phyloP scores from a whole-genome alignment of 2,329 filamentous ascomycete species.

The Fusarium sp. region DNA sequence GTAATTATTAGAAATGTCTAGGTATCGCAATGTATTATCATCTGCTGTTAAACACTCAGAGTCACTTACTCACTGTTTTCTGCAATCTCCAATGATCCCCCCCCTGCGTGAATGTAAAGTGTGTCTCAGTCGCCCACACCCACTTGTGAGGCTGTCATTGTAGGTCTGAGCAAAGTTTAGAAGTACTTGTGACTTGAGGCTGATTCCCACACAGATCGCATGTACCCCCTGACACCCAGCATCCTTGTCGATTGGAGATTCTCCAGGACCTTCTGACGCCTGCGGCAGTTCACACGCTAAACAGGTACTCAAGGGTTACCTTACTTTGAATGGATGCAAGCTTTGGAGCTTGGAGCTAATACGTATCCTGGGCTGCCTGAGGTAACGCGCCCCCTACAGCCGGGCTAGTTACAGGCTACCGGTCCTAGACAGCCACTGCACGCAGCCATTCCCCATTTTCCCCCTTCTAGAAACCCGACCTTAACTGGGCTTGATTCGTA shows the following conservation, averaged over 20 bases:
- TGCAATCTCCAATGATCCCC: slow-evolving; percentile 1
- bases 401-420: background rate
- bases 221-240: slow-evolving; percentile 3
- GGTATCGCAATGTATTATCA: background rate
- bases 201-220: slow-evolving; percentile 14
- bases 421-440: slow-evolving; percentile 5
- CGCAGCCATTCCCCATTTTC: slow-evolving; percentile 13
- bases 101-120: slow-evolving; percentile 24
- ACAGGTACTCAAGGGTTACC: slow-evolving; percentile 17
- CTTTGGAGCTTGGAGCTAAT: background rate
- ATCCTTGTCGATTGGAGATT: slow-evolving; percentile 9
- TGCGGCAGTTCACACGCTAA: slow-evolving; percentile 34
- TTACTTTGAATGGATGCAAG: background rate
- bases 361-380: background rate
- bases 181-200: slow-evolving; percentile 20
- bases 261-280: slow-evolving; percentile 28
- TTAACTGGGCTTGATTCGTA: background rate
- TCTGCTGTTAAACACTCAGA: background rate
- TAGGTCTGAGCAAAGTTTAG: background rate
- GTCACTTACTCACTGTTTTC: background rate
- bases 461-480: slow-evolving; percentile 31
- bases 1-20: background rate
- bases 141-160: slow-evolving; percentile 24
- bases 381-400: background rate
- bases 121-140: slow-evolving; percentile 32